A percentile compares a stretch with the other conserved stretches of the same genome.
These are phyloP conservation scores for Argentina anserina DNA, from an alignment of 306 rosid genomes.

Conservation along the genomic window DNA sequence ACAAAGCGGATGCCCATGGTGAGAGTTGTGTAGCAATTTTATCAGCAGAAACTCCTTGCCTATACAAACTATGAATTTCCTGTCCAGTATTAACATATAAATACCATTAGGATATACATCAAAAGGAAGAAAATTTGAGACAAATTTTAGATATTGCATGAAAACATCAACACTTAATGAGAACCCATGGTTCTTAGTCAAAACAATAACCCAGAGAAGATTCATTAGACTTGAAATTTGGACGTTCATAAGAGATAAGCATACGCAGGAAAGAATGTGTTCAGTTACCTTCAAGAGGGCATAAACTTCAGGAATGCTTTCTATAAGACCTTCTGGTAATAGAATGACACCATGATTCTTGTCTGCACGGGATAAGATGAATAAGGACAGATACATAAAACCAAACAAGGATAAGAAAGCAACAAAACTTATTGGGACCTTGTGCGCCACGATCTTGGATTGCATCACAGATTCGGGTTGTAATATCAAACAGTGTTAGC, in stretches of 20 bases:
- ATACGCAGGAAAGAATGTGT: neutral
- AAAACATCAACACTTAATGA: neutral
- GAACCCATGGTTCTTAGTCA: neutral
- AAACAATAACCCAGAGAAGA: neutral
- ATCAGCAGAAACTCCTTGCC: slow-evolving; percentile 68
- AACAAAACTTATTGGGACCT: slow-evolving; percentile 48
- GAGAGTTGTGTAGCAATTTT: slow-evolving; percentile 79
- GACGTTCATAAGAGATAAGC: neutral
- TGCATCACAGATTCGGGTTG: slow-evolving; percentile 84
- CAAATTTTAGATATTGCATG: neutral
- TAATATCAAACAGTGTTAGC: slow-evolving; percentile 82
- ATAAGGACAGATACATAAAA: slow-evolving; percentile 20
- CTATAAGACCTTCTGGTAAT: slow-evolving; percentile 94
- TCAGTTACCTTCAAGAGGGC: slow-evolving; percentile 78
- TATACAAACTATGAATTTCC: slow-evolving; percentile 86
- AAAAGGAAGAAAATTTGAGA: neutral
- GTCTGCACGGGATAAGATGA: slow-evolving; percentile 41
- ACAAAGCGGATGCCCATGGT: slow-evolving; percentile 98
- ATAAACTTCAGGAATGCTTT: slow-evolving; percentile 97
- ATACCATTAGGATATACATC: neutral
- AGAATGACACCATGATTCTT: slow-evolving; percentile 94
- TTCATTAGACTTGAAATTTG: neutral
- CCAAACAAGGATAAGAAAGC: neutral
- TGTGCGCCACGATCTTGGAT: slow-evolving; percentile 87
- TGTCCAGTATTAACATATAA: slow-evolving; percentile 29